A percentile compares a stretch with the other conserved stretches of the same genome.
Conservation (phyloP, 1,284 basidiomycete species). For the Caloboletus inedulis region DNA sequence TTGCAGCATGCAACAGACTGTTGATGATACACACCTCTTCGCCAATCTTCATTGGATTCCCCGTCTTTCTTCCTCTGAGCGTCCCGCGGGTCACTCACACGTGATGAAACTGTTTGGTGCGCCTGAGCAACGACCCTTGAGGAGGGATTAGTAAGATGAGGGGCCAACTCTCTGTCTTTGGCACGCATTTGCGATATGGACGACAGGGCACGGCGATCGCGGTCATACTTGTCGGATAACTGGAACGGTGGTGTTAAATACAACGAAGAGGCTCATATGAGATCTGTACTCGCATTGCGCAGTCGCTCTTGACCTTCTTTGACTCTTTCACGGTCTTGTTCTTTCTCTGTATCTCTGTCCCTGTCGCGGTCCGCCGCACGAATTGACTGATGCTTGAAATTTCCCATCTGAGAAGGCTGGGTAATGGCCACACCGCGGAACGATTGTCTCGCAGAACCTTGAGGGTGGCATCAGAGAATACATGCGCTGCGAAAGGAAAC, state of each 20-base stretch:
- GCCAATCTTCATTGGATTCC: slow-evolving; percentile 75
- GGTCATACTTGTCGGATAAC: slow-evolving; percentile 83
- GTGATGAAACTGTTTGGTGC: slow-evolving; percentile 39
- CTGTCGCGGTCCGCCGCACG: slow-evolving; percentile 65
- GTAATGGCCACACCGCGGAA: slow-evolving; percentile 65
- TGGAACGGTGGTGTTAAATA: slow-evolving; percentile 31
- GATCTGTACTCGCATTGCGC: slow-evolving; percentile 54
- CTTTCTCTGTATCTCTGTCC: slow-evolving; percentile 57
- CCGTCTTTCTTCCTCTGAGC: slow-evolving; percentile 61
- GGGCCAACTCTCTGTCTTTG: slow-evolving; percentile 67
- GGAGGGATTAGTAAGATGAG: slow-evolving; percentile 51
- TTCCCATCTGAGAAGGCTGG: slow-evolving; percentile 85
- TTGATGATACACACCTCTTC: slow-evolving; percentile 55
- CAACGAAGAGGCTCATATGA: slow-evolving; percentile 4
- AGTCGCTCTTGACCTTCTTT: slow-evolving; percentile 75
- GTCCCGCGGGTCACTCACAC: slow-evolving; percentile 59
- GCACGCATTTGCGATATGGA: slow-evolving; percentile 44
- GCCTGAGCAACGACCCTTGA: slow-evolving; percentile 43
- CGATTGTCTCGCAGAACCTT: slow-evolving; percentile 56
- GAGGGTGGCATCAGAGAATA: slow-evolving; percentile 24
- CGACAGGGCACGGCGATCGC: slow-evolving; percentile 65
- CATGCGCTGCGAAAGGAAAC: slow-evolving; percentile 10
- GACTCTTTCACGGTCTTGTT: slow-evolving; percentile 65
- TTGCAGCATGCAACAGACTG: background rate
- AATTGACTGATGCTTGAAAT: slow-evolving; percentile 80